Conservation (phyloP, 768 basidiomycete genomes). For the Mycena galericulata region DNA sequence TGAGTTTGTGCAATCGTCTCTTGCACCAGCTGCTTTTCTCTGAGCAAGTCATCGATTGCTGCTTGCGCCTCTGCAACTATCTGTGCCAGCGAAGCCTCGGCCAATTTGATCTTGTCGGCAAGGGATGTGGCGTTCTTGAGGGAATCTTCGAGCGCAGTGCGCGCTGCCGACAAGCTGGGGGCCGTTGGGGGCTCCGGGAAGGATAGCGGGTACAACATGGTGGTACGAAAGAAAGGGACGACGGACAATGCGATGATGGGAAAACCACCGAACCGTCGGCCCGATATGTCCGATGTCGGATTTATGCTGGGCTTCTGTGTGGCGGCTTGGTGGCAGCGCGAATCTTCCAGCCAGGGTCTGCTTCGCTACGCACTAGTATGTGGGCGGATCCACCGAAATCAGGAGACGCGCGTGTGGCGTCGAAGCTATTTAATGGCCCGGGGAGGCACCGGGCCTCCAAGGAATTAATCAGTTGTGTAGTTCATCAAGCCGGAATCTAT, state of each 20-base stretch:
- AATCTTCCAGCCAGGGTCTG: not conserved
- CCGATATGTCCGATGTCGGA: slow-evolving; percentile 23
- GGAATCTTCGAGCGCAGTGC: slow-evolving; percentile 34
- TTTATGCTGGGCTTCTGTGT: slow-evolving; percentile 17
- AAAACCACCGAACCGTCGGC: not conserved
- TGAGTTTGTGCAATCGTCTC: slow-evolving; percentile 58
- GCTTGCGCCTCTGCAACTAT: slow-evolving; percentile 66
- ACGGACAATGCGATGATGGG: slow-evolving; percentile 25
- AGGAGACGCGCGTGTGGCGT: not conserved
- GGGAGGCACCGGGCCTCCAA: not conserved
- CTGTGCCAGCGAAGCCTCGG: slow-evolving; percentile 68
- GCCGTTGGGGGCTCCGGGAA: slow-evolving; percentile 26
- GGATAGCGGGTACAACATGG: slow-evolving; percentile 18
- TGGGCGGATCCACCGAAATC: not conserved
- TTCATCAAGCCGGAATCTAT: not conserved
- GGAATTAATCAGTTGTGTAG: not conserved
- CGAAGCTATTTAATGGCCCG: not conserved
- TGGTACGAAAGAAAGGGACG: slow-evolving; percentile 14
- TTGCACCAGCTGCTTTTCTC: slow-evolving; percentile 62
- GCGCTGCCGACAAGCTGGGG: slow-evolving; percentile 20
- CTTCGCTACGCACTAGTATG: not conserved
- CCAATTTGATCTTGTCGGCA: slow-evolving; percentile 60
- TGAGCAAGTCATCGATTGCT: slow-evolving; percentile 65
- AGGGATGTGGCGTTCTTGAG: slow-evolving; percentile 41
- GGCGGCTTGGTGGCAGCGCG: not conserved